Percentiles rank a stretch among this genome's conserved stretches.
Evolutionary conservation across 1,284 basidiomycete species (phyloP).

Genomic region (Pseudozyma hubeiensis): DNA sequence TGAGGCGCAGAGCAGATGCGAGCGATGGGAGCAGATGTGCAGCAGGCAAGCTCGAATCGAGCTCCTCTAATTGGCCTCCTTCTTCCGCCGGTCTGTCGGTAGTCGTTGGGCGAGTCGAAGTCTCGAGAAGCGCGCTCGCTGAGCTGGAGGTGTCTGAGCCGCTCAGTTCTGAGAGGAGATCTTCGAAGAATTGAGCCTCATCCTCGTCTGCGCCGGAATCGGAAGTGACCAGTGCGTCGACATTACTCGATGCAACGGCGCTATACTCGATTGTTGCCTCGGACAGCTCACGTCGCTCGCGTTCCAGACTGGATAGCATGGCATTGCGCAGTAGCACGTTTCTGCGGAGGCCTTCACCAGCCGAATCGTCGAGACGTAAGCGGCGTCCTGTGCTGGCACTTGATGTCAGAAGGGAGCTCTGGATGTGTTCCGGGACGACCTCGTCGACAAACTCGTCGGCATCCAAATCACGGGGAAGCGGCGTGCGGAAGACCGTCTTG

Average conservation of each 20-base stretch:
- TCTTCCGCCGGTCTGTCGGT: neutral
- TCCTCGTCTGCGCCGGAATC: conserved; percentile 16
- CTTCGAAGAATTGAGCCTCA: conserved; percentile 48
- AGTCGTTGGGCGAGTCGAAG: neutral
- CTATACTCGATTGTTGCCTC: neutral
- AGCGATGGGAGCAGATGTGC: neutral
- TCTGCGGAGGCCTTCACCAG: conserved; percentile 49
- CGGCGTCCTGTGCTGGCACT: conserved; percentile 23
- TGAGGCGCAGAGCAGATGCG: neutral
- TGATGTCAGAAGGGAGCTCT: conserved; percentile 15
- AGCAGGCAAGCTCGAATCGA: conserved; percentile 13
- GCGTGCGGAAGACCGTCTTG: conserved; percentile 21
- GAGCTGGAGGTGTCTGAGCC: conserved; percentile 13
- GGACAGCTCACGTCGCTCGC: conserved; percentile 33
- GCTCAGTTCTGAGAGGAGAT: conserved; percentile 40
- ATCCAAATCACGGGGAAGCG: conserved; percentile 1
- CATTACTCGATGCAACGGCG: neutral
- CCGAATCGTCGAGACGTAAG: conserved; percentile 44
- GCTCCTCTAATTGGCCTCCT: conserved; percentile 32
- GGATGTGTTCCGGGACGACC: conserved; percentile 16
- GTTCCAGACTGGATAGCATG: conserved; percentile 52
- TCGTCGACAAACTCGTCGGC: conserved; percentile 31
- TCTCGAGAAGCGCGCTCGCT: neutral
- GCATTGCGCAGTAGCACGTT: conserved; percentile 51
- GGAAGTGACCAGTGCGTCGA: neutral